A percentile compares a stretch with the other conserved stretches of the same genome.
phyloP scores from a whole-genome alignment of 1,284 basidiomycete species.

The Tremellales sp. region DNA sequence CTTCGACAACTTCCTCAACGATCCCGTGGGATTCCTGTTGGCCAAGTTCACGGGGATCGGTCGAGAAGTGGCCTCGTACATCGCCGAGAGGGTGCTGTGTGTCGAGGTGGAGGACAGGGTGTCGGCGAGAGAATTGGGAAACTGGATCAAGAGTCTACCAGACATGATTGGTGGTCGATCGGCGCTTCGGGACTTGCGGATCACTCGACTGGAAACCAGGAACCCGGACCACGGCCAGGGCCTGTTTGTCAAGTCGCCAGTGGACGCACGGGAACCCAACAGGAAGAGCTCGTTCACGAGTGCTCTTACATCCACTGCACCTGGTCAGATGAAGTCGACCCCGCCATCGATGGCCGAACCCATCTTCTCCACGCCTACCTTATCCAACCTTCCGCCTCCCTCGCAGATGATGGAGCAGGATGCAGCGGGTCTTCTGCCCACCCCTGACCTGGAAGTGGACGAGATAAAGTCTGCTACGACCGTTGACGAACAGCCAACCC shows the following conservation, averaged over 20 bases:
- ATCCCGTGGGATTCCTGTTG: slow-evolving; percentile 81
- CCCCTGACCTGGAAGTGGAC: slow-evolving; percentile 20
- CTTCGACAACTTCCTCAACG: slow-evolving; percentile 75
- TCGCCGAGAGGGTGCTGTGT: slow-evolving; percentile 82
- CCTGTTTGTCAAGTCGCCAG: slow-evolving; percentile 42
- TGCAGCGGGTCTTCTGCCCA: slow-evolving; percentile 8
- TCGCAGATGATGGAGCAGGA: slow-evolving; percentile 7
- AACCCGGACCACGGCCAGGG: slow-evolving; percentile 21
- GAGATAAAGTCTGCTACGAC: slow-evolving; percentile 33
- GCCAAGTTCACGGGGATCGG: slow-evolving; percentile 91
- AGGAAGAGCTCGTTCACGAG: slow-evolving; percentile 31
- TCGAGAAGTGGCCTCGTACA: slow-evolving; percentile 73
- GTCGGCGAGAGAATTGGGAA: slow-evolving; percentile 76
- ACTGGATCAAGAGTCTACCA: slow-evolving; percentile 78
- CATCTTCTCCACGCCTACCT: slow-evolving; percentile 1
- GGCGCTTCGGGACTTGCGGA: slow-evolving; percentile 38
- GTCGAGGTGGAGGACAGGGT: slow-evolving; percentile 60
- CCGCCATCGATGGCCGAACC: no score
- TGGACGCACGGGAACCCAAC: slow-evolving; percentile 16
- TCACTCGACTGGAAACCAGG: slow-evolving; percentile 31
- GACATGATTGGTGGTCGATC: slow-evolving; percentile 58
- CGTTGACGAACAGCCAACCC: slow-evolving; percentile 38
- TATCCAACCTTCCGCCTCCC: slow-evolving; percentile 21
- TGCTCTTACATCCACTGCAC: slow-evolving; percentile 38
- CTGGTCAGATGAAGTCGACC: slow-evolving; percentile 3